Evolutionary conservation across 2,329 filamentous ascomycete genomes (phyloP).

Genomic region (Fusarium burgessii): DNA sequence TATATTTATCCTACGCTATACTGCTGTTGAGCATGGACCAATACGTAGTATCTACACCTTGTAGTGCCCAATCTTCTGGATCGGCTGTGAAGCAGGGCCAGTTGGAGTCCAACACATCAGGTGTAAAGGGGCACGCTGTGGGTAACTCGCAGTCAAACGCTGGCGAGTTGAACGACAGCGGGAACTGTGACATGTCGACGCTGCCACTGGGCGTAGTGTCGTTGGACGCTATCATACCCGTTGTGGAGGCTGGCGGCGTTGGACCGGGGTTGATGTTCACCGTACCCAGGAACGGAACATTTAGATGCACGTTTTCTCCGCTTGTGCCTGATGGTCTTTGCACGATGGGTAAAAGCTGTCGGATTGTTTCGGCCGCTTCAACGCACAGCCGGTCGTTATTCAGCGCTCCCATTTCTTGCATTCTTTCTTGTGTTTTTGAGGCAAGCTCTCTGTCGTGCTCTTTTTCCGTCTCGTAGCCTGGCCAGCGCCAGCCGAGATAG

Average conservation of each 20-base stretch:
- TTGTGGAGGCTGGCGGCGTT: slow-evolving; percentile 26
- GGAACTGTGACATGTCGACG: slow-evolving; percentile 20
- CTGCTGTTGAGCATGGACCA: slow-evolving; percentile 51
- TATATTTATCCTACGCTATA: slow-evolving; percentile 16
- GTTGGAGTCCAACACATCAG: slow-evolving; percentile 28
- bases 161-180: slow-evolving; percentile 21
- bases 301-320: slow-evolving; percentile 51
- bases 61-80: slow-evolving; percentile 55
- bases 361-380: slow-evolving; percentile 59
- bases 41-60: slow-evolving; percentile 55
- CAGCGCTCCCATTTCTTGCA: slow-evolving; percentile 53
- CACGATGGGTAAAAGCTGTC: slow-evolving; percentile 58
- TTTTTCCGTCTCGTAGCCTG: slow-evolving; percentile 39
- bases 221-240: slow-evolving; percentile 28
- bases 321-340: slow-evolving; percentile 41
- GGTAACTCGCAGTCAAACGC: slow-evolving; percentile 12
- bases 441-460: slow-evolving; percentile 53
- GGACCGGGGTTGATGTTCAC: slow-evolving; percentile 55
- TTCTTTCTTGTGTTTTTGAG: slow-evolving; percentile 52
- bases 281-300: slow-evolving; percentile 61
- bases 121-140: slow-evolving; percentile 14
- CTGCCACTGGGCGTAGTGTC: slow-evolving; percentile 22
- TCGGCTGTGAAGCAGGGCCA: slow-evolving; percentile 49
- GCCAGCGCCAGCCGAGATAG: slow-evolving; percentile 57
- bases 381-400: slow-evolving; percentile 57